phyloP scores from a whole-genome alignment of 2,329 filamentous ascomycete species.

The Pyrenochaeta sp. region DNA sequence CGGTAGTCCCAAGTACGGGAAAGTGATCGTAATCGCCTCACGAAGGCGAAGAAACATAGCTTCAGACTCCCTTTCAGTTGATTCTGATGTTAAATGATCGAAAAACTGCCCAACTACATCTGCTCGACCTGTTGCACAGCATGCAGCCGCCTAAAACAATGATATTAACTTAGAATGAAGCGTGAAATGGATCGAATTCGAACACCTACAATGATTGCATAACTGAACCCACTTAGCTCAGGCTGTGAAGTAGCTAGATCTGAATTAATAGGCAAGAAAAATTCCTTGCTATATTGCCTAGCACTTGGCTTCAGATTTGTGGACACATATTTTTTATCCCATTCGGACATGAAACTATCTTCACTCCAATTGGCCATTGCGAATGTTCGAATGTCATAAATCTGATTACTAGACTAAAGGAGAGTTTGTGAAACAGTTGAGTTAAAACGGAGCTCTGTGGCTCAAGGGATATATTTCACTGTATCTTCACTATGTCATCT shows the following conservation, averaged over 20 bases:
- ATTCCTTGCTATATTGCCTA: not conserved
- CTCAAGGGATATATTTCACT: too few relatives aligned
- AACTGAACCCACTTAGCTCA: not conserved
- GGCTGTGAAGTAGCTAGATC: not conserved
- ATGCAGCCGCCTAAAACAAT: not conserved
- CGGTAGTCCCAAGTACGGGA: not conserved
- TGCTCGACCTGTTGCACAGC: not conserved
- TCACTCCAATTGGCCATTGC: not conserved
- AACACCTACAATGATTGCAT: not conserved
- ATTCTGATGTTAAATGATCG: not conserved
- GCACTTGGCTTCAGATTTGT: not conserved
- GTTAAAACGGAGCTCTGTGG: too few relatives aligned
- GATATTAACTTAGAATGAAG: not conserved
- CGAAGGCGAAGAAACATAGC: not conserved
- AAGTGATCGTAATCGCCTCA: not conserved
- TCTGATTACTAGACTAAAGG: too few relatives aligned
- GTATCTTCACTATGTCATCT: too few relatives aligned
- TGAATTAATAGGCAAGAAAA: not conserved
- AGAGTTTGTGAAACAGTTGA: too few relatives aligned
- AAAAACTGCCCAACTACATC: not conserved
- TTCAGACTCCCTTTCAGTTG: not conserved
- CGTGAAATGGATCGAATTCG: too few relatives aligned
- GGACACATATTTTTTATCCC: not conserved
- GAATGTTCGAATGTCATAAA: too few relatives aligned
- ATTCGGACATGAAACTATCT: not conserved